Conservation (phyloP, 129 eudicot genomes). For the carrot (Daucus carota) region DNA sequence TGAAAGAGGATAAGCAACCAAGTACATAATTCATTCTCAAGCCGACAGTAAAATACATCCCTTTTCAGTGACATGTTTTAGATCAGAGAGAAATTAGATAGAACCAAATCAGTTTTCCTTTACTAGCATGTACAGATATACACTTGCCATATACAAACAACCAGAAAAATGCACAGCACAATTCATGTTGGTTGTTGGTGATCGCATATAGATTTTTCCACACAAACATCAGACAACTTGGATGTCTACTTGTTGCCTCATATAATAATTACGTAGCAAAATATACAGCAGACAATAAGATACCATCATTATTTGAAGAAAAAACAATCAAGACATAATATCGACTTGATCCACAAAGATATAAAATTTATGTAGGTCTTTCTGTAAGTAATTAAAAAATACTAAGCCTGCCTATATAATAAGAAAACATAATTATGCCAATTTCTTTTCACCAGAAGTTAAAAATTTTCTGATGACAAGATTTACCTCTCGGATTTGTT, state of each 20-base stretch:
- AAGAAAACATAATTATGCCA: not conserved
- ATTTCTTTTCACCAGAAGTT: not conserved
- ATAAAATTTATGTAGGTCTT: not conserved
- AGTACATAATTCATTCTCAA: no score
- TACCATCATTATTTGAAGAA: not conserved
- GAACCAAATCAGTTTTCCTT: no score
- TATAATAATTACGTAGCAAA: not conserved
- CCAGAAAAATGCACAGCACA: not conserved
- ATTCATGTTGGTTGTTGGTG: not conserved
- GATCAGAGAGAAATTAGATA: no score
- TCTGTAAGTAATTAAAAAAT: not conserved
- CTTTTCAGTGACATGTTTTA: no score
- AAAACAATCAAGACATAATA: not conserved
- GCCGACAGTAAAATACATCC: no score
- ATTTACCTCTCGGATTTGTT: constrained; percentile 73
- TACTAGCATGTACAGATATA: no score
- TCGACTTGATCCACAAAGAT: not conserved
- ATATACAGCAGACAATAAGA: not conserved
- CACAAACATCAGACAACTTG: not conserved
- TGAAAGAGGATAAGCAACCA: no score
- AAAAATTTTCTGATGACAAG: not conserved
- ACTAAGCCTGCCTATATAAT: not conserved
- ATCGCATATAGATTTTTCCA: not conserved
- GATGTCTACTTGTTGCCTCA: not conserved
- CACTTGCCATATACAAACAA: no score